Evolutionary conservation across 2,329 filamentous ascomycete genomes (phyloP), one percentile per base, ranked within the genome.

Genomic region (Talaromyces verruculosus): DNA sequence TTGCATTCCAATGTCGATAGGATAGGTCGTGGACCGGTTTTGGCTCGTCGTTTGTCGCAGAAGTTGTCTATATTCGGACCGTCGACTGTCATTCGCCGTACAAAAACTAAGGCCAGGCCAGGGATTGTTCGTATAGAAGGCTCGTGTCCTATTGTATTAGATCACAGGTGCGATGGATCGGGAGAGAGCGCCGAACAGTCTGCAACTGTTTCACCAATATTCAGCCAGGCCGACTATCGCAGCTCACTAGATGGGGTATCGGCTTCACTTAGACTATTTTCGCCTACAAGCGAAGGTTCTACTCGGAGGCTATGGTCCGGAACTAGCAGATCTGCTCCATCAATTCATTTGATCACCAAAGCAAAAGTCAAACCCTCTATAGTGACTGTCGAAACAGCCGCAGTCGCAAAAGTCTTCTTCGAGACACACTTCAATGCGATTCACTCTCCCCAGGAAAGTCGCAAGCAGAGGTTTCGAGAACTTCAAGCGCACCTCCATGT

Each of bases 391-490:
- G 94, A 98, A 78, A 88, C 86, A 67, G 87, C 89, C 2, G 88
- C 92, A 0, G 89, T 91, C 0, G 90, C 92, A 51, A 97, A 96
- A 76, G 87, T 96, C 22, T 96, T 88, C 71, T 84, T 98, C 10
- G 95, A 98, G 76, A 92, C 88, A 0, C 87, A 93, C 72, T 97
- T 91, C 80, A 89, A 93, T 71, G 82, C 87, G n/a, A 76, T 92
- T 7, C 81, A 92, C 2, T 79, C 80, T 4, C 82, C 81, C 30
- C 79, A 83, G 1, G 85, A 84, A 3, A 83, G 88, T 63, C 86
- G 91, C 0, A 84, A 85, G 1, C 74, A 88, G 63, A 87, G 91
- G 3, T 82, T 85, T 39, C 81, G 84, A 45, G 83, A 87, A 60
- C 79, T 94, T 25, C 89, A 93, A 72, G 79, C 81, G 8, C 84